Base-by-base conservation (phyloP, 495 filamentous ascomycete genomes). In the Penicillium goetzii region DNA sequence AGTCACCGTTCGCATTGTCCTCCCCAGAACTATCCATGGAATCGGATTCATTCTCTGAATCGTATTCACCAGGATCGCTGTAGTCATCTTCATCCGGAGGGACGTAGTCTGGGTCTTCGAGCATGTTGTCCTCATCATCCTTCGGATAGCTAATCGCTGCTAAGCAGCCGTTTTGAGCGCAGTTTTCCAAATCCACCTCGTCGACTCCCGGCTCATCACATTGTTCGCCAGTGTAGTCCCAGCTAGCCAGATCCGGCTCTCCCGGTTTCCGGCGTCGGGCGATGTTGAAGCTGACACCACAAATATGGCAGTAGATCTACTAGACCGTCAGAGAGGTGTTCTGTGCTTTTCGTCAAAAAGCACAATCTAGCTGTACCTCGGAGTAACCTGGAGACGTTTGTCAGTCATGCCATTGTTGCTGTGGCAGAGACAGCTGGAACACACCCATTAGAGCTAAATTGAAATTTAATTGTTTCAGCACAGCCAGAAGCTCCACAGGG, bases 231-330 rank as follows among this genome's bases (percentile, higher is more conserved):
- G 58, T 49, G 50, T 63, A 61, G 34, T 52, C 52, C 66, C 59
- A 61, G 41, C 21, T 55, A 12, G 54, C 65, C 19, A 65, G 47
- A 17, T 67, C 55, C 10, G 65, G 65, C 50, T 72, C 71, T 32
- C 66, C 69, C 7, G 54, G 40, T 28, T 28, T 61, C 10, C 62
- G 59, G 51, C 60, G 41, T 8, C 71, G 61, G 15, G 54, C 55
- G 45, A 75, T 68, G 26, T 71, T 72, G 61, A 73, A 75, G 58
- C 71, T 73, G 36, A 75, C 72, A 2, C 69, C 69, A 56, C 71
- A 75, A 12, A 74, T 19, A 51, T 68, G 61, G 60, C 71, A 73
- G 32, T 59, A 54, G 1, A 65, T 21, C 70, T 72, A 41, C 17
- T 40, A 40, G 14, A 17, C 14, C 4, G 15, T 40, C 4, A 40